Conservation (phyloP, 192 early-diverging fungal species). For the Powellomyces hirtus region DNA sequence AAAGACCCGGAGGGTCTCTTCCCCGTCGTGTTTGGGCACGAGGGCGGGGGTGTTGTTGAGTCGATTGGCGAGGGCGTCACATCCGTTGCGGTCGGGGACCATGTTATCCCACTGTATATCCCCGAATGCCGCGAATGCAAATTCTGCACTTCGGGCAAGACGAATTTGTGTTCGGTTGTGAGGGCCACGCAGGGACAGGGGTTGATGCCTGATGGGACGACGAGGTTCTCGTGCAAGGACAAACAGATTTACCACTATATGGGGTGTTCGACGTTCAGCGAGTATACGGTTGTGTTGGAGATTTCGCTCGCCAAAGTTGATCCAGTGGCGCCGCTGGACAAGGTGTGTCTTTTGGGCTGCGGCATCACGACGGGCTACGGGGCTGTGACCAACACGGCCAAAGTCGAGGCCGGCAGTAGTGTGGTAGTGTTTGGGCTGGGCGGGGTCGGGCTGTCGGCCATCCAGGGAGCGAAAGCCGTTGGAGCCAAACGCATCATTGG, state of each 20-base stretch:
- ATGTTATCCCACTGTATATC: constrained; percentile 86
- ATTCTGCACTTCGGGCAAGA: constrained; percentile 96
- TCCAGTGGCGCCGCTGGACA: constrained; percentile 73
- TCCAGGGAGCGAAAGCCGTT: constrained; percentile 73
- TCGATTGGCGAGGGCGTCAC: constrained; percentile 94
- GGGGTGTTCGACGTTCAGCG: constrained; percentile 86
- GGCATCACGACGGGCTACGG: constrained; percentile 97
- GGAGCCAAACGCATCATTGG: constrained; percentile 73
- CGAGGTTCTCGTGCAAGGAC: constrained; percentile 89
- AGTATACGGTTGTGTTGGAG: constrained; percentile 92
- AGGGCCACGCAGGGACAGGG: constrained; percentile 91
- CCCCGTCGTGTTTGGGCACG: constrained; percentile 93
- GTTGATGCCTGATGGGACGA: constrained; percentile 92
- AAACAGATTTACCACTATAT: constrained; percentile 92
- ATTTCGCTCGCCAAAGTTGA: constrained; percentile 90
- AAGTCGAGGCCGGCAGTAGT: constrained; percentile 69
- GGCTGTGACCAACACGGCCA: constrained; percentile 89
- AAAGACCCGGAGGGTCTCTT: constrained; percentile 73
- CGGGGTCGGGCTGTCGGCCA: constrained; percentile 86
- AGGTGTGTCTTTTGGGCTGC: constrained; percentile 90
- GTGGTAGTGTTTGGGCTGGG: constrained; percentile 95
- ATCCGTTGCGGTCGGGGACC: constrained; percentile 84
- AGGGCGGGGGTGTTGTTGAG: constrained; percentile 92
- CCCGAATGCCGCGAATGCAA: constrained; percentile 91
- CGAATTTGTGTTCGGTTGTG: constrained; percentile 91